Evolutionary conservation across 306 rosid species (phyloP).

Genomic region (Cicer chorassanicum): DNA sequence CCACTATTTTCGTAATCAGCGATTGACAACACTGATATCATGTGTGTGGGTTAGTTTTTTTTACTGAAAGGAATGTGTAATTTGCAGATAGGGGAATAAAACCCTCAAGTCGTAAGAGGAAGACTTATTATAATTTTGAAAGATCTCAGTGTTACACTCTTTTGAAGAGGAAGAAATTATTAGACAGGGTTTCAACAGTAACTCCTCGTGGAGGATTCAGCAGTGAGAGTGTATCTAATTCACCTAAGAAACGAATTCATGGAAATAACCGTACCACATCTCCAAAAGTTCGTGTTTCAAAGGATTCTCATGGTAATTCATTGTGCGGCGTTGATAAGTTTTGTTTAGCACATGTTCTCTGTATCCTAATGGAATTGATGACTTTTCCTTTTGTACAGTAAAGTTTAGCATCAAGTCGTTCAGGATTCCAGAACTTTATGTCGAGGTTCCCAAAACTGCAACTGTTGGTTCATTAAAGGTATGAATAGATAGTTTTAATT

Average conservation of each 20-base stretch:
- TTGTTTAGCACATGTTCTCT: slow-evolving; percentile 37
- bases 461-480: slow-evolving; percentile 91
- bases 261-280: slow-evolving; percentile 52
- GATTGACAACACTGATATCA: background rate
- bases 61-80: slow-evolving; percentile 24
- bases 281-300: slow-evolving; percentile 53
- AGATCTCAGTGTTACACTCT: slow-evolving; percentile 57
- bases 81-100: slow-evolving; percentile 61
- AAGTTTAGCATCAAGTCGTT: slow-evolving; percentile 87
- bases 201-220: slow-evolving; percentile 77
- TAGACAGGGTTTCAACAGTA: slow-evolving; percentile 59
- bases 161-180: slow-evolving; percentile 69
- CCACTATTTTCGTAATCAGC: too few relatives aligned
- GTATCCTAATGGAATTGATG: slow-evolving; percentile 45
- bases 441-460: slow-evolving; percentile 85
- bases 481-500: slow-evolving; percentile 32
- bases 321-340: slow-evolving; percentile 12
- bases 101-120: slow-evolving; percentile 65
- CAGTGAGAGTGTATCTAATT: slow-evolving; percentile 79
- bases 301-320: slow-evolving; percentile 76
- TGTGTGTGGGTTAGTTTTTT: slow-evolving; percentile 2
- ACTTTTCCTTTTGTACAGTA: slow-evolving; percentile 58
- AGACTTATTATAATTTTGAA: slow-evolving; percentile 53
- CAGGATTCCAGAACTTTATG: slow-evolving; percentile 80
- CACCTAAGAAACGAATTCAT: slow-evolving; percentile 57